Base-by-base conservation (phyloP, 148 eudicot genomes). In the Rhododendron williamsianum region DNA sequence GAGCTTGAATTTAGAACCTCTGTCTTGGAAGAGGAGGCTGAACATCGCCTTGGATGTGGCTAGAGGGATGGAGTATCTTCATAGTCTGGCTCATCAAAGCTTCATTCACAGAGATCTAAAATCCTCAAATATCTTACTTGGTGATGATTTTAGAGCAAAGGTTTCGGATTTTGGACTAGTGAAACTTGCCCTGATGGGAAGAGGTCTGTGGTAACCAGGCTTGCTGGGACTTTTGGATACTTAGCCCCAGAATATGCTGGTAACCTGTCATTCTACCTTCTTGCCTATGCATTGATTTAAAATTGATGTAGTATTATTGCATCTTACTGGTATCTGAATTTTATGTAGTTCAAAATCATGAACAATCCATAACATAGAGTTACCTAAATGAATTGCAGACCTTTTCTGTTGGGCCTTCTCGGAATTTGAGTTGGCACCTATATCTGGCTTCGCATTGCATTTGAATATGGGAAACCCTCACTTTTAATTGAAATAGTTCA, bases 231-330 rank as follows among this genome's bases (percentile, higher is more conserved):
- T 87, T 97, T 97, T 58, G 99, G 99, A 83, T 97, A 97, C 89
- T 90, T 97, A 52, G 99, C 99, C 25, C 99, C 99, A 13, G 99
- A 97, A 87, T 97, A 97, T 94, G 99, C 99, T 85, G 96, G 99
- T 97, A 94, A 91, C 89, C 74, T 82, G 78, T 82, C 72, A 49
- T 86, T 60, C 71, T 3, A 80, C 79, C 81, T 67, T 76, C 13
- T 83, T 74, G 38, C 58, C 25, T 84, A 16, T 81, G 25, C 67
- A 71, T 76, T 85, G 77, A 33, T 19, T 78, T 9, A 4, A 43
- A 56, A 45, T 58, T 78, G 54, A 60, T 78, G 27, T 19, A 11
- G 46, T 72, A 23, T 12, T 18, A 13, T 46, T 25, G 7, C 33
- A 33, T 27, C 12, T 71, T 38, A 25, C n/a, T 49, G 45, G 18